Base-by-base conservation (phyloP, 768 basidiomycete species). In the Pulveroboletus sp. region DNA sequence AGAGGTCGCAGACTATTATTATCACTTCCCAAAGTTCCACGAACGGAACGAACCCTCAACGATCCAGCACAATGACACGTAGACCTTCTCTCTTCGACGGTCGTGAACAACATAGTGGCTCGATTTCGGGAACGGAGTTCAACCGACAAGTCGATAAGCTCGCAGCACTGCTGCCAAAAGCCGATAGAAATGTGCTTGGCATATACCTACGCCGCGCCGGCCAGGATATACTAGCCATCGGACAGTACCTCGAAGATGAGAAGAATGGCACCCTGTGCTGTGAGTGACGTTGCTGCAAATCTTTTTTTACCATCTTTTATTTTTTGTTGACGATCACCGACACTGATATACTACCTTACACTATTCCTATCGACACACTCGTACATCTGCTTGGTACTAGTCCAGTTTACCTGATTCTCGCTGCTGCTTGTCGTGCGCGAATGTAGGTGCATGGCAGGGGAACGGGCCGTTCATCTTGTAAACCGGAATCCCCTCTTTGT, bases 201-300 rank as follows among this genome's bases (percentile, higher is more conserved):
- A 78, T 81, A 13, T 92, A 92, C 65, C 66, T 92, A 50, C 79
- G 79, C 24, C 76, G 85, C 10, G 74, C 87, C 10, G 90, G 90
- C 19, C 81, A 87, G 61, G 88, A 90, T 65, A 85, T 90, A 36
- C 70, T 88, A 36, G 90, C 90, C n/a, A 89, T 92, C 57, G 87
- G 87, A 14, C 85, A 88, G 61, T 92, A 89, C 64, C 72, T 92
- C 11, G 89, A 90, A 55, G 90, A 92, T 54, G 86, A 90, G 63
- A 85, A 84, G 70, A 87, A 84, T 59, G 87, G 87, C 27, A 75
- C 72, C 39, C 62, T 90, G 40, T 72, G 74, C 49, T 53, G 63
- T 36, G 64, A 69, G 34, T 72, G 58, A 62, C 54, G 27, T 24
- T 47, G 52, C 35, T 37, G 45, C 37, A 19, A 20, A 33, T 16